Evolutionary conservation across 1,284 basidiomycete species (phyloP), one percentile per base, ranked within the genome.

Genomic region (Cryptococcus deneoformans): DNA sequence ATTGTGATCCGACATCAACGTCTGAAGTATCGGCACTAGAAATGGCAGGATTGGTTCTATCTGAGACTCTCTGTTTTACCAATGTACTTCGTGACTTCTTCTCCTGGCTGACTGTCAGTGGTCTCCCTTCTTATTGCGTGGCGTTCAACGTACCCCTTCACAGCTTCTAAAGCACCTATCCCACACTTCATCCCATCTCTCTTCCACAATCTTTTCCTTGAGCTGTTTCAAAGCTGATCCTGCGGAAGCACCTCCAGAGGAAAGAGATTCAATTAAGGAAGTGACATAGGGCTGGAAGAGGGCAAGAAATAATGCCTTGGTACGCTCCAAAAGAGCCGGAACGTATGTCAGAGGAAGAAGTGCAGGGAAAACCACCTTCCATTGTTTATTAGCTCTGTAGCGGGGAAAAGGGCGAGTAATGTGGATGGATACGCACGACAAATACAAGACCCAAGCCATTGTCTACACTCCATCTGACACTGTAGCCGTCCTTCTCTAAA

Each of bases 281-380:
- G 87, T 80, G 46, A 95, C 79, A 78, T 92, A 88, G 0, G 90
- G 88, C 65, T 87, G 83, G 70, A 91, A 95, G 55, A 90, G 82
- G 69, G 90, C 87, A 63, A 95, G 80, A 72, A 96, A 96, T 36
- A 94, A 82, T 0, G 85, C 80, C 72, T 92, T 92, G 68, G 92
- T 82, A 5, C 89, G 85, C 29, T 81, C 79, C 20, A 20, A 29
- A 6, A 99, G 85, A 48, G 92, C 87, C 0, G 95, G 91, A 56
- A 98, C 88, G 73, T 99, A 99, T 8, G 91, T 87, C 29, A 99
- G 83, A 64, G 96, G 94, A 12, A 99, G 82, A 60, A 99, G 93
- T 47, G 95, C 89, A 71, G 98, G 95, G 83, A 79, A 97, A 81
- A 88, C 65, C 66, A 92, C 92, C 67, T 97, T 51, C 94, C 92